phyloP scores from a whole-genome alignment of 139 green algal species.

The Gonium pectorale region DNA sequence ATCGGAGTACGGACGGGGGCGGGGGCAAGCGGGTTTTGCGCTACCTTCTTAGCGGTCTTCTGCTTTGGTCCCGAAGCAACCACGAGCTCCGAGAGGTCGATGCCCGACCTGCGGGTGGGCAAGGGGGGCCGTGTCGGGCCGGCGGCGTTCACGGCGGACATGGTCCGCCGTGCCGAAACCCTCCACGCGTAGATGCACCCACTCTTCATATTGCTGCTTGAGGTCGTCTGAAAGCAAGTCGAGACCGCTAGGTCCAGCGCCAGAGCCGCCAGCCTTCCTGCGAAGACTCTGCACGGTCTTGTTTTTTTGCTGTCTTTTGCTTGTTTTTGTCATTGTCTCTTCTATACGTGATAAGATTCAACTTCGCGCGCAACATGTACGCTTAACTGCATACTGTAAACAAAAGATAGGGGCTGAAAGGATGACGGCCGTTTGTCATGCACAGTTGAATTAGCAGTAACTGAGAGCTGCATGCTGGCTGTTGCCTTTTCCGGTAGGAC shows the following conservation, averaged over 20 bases:
- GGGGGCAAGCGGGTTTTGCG: too few relatives aligned
- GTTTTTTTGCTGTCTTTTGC: slow-evolving; percentile 68
- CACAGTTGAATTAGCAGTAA: too few relatives aligned
- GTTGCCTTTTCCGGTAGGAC: too few relatives aligned
- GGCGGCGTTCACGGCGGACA: neutral
- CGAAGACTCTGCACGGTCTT: slow-evolving; percentile 42
- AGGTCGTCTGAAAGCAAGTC: slow-evolving; percentile 48
- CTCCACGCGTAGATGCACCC: neutral
- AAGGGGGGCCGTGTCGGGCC: neutral
- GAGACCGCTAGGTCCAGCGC: slow-evolving; percentile 3
- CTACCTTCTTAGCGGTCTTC: slow-evolving; percentile 7
- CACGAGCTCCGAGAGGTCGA: neutral
- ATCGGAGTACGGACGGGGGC: too few relatives aligned
- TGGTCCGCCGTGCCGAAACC: too few relatives aligned
- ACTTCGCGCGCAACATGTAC: too few relatives aligned
- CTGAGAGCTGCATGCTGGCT: too few relatives aligned
- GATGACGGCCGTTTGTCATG: too few relatives aligned
- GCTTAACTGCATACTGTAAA: too few relatives aligned
- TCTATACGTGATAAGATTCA: too few relatives aligned
- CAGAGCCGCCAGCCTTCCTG: slow-evolving; percentile 46
- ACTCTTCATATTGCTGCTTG: slow-evolving; percentile 38
- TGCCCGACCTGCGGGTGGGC: neutral
- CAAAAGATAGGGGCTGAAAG: too few relatives aligned
- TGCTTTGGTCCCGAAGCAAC: neutral
- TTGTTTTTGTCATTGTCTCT: slow-evolving; percentile 43